phyloP scores from a whole-genome alignment of 2,329 filamentous ascomycete species.

The Ophiostoma piceae region DNA sequence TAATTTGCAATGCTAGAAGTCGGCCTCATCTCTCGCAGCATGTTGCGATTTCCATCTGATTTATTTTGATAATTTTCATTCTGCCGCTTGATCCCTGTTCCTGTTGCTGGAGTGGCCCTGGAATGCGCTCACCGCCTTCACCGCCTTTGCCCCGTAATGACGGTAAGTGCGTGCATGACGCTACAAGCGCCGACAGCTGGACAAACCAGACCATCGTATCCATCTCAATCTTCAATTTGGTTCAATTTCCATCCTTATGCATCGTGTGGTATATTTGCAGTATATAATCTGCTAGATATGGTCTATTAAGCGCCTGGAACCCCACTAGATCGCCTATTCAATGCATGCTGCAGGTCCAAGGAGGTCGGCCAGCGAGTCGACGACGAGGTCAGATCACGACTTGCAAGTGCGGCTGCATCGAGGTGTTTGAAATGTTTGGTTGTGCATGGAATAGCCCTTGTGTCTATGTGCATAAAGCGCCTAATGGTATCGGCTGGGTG shows the following conservation, averaged over 20 bases:
- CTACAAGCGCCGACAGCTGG: slow-evolving; percentile 21
- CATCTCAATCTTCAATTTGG: background rate
- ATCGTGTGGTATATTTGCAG: background rate
- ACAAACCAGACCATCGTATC: background rate
- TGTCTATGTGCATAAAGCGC: background rate
- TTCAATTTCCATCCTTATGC: background rate
- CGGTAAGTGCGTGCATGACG: slow-evolving; percentile 17
- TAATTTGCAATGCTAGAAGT: too few species aligned
- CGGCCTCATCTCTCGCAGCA: background rate
- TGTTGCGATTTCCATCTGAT: background rate
- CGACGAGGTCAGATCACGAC: background rate
- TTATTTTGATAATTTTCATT: background rate
- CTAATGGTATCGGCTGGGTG: background rate
- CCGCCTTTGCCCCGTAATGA: slow-evolving; percentile 23
- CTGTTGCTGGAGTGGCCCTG: background rate
- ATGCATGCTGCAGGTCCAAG: background rate
- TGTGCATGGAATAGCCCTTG: background rate
- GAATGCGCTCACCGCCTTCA: slow-evolving; percentile 21
- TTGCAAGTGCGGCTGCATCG: background rate
- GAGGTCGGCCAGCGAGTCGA: background rate
- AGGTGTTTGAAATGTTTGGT: background rate
- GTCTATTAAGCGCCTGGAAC: background rate
- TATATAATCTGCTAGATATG: background rate
- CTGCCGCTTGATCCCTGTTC: slow-evolving; percentile 1
- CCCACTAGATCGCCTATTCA: background rate